Evolutionary conservation across 2,329 filamentous ascomycete species (phyloP), one percentile per base, ranked within the genome.

Genomic region (Falciphora oryzae): DNA sequence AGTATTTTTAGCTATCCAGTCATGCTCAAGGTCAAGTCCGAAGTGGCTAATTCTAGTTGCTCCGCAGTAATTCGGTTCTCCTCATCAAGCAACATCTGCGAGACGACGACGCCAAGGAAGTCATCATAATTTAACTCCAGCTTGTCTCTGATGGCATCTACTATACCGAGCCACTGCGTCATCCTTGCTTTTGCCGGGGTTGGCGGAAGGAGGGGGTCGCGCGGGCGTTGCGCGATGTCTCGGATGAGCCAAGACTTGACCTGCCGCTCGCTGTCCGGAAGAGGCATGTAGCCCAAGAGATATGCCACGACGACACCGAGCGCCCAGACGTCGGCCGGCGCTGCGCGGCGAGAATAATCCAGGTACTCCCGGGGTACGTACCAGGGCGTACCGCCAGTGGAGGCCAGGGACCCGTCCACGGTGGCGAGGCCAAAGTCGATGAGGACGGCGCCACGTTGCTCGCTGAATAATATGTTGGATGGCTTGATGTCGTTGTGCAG

Each of bases 401-500:
- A 13, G 1, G 13, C 16, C n/a, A 8, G 7, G 4, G 61, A 62
- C 4, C 27, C 61, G 14, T 44, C 22, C 25, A 56, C n/a, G 4
- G 27, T 62, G 14, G 61, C 38, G 38, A 62, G 61, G 25, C 61
- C 61, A 31, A 62, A 62, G 61, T 62, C 61, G 61, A 62, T 62
- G 28, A 62, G 27, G 7, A 62, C 61, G 13, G 61, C 61, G 27
- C 61, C 61, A 6, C 61, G 61, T 3, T 2, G 4, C 61, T 28
- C 35, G 50, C 35, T 53, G 22, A 53, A 62, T 10, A 56, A 25
- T 29, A 62, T 62, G 22, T 62, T 62, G 27, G 38, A 28, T 2
- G 61, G 61, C 38, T 62, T 62, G 27, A 62, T 62, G 25, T 62
- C 61, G 61, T 62, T 62, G 61, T 62, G 61, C 25, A 62, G 25